Evolutionary conservation across 106 monocot genomes (phyloP).

Genomic region (Acorus calamus): DNA sequence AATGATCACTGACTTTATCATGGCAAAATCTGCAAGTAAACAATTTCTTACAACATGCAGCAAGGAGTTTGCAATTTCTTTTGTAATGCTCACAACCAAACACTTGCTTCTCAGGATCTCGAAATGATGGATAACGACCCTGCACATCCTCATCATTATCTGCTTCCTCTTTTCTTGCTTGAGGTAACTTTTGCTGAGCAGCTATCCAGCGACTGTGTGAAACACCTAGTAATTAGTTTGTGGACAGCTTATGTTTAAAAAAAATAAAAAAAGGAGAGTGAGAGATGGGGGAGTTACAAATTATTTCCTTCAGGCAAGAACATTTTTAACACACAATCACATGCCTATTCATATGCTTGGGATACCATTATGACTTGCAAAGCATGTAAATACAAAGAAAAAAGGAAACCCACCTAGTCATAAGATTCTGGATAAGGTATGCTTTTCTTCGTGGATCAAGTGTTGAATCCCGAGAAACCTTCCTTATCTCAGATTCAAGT

Average conservation of each 20-base stretch:
- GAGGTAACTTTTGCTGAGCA: constrained; percentile 82
- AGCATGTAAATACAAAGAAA: background rate
- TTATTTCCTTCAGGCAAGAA: too few species aligned
- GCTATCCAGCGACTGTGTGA: constrained; percentile 90
- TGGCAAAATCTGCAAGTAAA: constrained; percentile 98
- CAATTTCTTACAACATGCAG: constrained; percentile 89
- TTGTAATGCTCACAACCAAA: constrained; percentile 98
- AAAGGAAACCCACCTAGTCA: constrained; percentile 65
- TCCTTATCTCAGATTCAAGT: constrained; percentile 85
- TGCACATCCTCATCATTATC: constrained; percentile 25
- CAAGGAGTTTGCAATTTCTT: constrained; percentile 91
- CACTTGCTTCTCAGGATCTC: constrained; percentile 63
- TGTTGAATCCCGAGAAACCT: constrained; percentile 79
- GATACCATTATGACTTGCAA: too few species aligned
- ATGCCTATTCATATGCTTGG: too few species aligned
- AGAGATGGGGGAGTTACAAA: too few species aligned
- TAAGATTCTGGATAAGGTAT: constrained; percentile 95
- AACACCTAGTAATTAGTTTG: background rate
- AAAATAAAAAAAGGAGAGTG: too few species aligned
- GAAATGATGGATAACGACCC: constrained; percentile 71
- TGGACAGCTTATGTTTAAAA: too few species aligned
- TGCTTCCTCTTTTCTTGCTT: constrained; percentile 27
- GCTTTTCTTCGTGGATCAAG: constrained; percentile 98
- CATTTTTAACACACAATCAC: too few species aligned
- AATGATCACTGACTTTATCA: constrained; percentile 97